Evolutionary conservation across 148 eudicot genomes (phyloP).

Genomic region (Heliamphora exappendiculata): DNA sequence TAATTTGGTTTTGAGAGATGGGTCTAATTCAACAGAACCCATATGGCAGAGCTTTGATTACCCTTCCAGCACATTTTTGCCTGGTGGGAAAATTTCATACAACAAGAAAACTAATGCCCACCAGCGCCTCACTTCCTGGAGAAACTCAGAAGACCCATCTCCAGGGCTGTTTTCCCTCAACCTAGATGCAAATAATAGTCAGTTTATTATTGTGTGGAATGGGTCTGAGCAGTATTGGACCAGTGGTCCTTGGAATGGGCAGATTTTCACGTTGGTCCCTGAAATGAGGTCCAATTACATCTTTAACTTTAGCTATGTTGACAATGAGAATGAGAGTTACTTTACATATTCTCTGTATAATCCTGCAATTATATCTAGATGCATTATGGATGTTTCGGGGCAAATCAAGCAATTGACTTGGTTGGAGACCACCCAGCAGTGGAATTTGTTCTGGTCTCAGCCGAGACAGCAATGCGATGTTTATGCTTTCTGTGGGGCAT

Average conservation of each 20-base stretch:
- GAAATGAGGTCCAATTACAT: conserved; percentile 46
- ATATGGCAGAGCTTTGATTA: conserved; percentile 51
- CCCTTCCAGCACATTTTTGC: conserved; percentile 46
- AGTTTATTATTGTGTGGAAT: conserved; percentile 44
- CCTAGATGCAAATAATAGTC: conserved; percentile 21
- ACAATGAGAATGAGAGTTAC: conserved; percentile 46
- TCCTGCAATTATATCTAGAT: conserved; percentile 33
- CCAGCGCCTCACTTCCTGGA: conserved; percentile 42
- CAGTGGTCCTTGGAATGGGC: conserved; percentile 43
- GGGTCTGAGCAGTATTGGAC: conserved; percentile 24
- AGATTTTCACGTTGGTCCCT: conserved; percentile 41
- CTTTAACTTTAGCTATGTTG: conserved; percentile 42
- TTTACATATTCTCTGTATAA: conserved; percentile 35
- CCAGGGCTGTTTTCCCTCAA: conserved; percentile 40
- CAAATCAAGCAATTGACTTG: conserved; percentile 37
- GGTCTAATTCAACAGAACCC: conserved; percentile 7
- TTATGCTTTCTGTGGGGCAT: conserved; percentile 47
- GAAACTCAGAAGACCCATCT: conserved; percentile 40
- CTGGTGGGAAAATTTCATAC: conserved; percentile 35
- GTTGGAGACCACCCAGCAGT: conserved; percentile 24
- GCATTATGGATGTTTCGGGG: conserved; percentile 49
- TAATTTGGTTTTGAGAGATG: conserved; percentile 34
- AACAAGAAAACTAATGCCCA: conserved; percentile 16
- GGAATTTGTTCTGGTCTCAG: conserved; percentile 59
- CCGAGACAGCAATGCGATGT: conserved; percentile 54